A percentile compares a stretch with the other conserved stretches of the same genome.
These are phyloP conservation scores for Punctularia strigosozonata DNA, from an alignment of 768 basidiomycete genomes.

Conservation along the genomic window DNA sequence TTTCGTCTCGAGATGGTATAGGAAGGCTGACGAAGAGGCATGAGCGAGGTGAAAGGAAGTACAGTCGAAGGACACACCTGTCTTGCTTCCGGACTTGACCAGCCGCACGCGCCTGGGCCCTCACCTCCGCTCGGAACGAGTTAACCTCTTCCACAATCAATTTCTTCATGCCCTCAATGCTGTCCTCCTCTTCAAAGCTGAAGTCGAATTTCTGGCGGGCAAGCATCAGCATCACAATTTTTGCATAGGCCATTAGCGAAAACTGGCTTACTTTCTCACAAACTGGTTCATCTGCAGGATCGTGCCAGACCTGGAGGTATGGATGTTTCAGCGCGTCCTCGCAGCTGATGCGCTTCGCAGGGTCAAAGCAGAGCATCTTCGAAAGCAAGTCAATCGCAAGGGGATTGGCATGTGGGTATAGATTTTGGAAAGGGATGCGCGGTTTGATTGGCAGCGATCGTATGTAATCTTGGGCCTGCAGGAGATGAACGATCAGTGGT, in stretches of 20 bases:
- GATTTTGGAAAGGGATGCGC: conserved; percentile 78
- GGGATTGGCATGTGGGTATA: conserved; percentile 92
- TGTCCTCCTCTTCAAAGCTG: conserved; percentile 91
- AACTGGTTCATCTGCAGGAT: conserved; percentile 86
- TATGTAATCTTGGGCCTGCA: conserved; percentile 93
- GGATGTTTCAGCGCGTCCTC: conserved; percentile 93
- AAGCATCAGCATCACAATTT: neutral
- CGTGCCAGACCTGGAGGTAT: conserved; percentile 95
- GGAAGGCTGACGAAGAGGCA: conserved; percentile 40
- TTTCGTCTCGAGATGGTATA: conserved; percentile 73
- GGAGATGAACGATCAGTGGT: too few species aligned
- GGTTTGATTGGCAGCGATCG: conserved; percentile 96
- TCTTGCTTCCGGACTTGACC: conserved; percentile 71
- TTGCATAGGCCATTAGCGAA: neutral
- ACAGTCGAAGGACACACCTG: conserved; percentile 29
- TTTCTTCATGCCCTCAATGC: conserved; percentile 93
- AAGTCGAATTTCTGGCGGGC: conserved; percentile 79
- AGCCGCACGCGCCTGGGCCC: conserved; percentile 64
- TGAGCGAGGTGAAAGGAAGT: neutral
- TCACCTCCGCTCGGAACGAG: conserved; percentile 80
- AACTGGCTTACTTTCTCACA: conserved; percentile 54
- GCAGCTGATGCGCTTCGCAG: conserved; percentile 91
- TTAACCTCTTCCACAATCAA: conserved; percentile 91
- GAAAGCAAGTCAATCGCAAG: conserved; percentile 87
- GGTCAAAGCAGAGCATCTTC: conserved; percentile 91